Conservation (phyloP, 1,139 yeast genomes). For the Torulaspora globosa region DNA sequence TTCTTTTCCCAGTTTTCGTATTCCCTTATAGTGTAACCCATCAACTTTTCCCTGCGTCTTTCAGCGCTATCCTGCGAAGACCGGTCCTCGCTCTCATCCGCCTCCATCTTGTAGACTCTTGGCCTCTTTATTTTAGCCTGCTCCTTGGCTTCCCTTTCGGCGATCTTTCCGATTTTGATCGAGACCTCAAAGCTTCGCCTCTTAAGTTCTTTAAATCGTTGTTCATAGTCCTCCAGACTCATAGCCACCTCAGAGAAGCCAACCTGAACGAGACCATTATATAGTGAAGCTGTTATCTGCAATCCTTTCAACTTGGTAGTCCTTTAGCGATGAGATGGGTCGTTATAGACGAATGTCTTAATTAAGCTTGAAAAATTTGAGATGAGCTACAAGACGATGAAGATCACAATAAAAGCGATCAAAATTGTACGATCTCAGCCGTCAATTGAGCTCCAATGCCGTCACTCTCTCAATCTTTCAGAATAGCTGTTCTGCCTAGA, state of each 20-base stretch:
- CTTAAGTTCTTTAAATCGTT: slow-evolving; percentile 35
- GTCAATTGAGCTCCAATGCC: slow-evolving; percentile 24
- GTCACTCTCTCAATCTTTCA: slow-evolving; percentile 36
- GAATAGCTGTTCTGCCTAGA: slow-evolving; percentile 35
- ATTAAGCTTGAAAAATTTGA: slow-evolving; percentile 12
- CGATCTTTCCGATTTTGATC: slow-evolving; percentile 40
- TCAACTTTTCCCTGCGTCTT: slow-evolving; percentile 41
- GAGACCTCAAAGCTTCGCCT: slow-evolving; percentile 40
- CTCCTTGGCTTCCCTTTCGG: slow-evolving; percentile 38
- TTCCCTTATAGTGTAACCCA: slow-evolving; percentile 66
- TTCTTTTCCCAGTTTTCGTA: slow-evolving; percentile 61
- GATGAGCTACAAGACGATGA: slow-evolving; percentile 11
- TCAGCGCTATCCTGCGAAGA: slow-evolving; percentile 4
- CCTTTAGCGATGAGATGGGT: neutral
- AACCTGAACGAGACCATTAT: neutral
- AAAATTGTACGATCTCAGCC: neutral
- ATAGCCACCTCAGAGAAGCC: slow-evolving; percentile 4
- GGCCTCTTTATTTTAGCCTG: slow-evolving; percentile 42
- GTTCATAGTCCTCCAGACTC: slow-evolving; percentile 18
- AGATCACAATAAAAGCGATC: neutral
- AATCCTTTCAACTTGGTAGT: neutral
- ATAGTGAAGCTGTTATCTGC: neutral
- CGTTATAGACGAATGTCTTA: neutral
- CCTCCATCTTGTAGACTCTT: slow-evolving; percentile 33
- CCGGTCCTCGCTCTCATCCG: slow-evolving; percentile 36